Conservation (phyloP, 2,329 filamentous ascomycete genomes). For the Decorospora gaudefroyi region DNA sequence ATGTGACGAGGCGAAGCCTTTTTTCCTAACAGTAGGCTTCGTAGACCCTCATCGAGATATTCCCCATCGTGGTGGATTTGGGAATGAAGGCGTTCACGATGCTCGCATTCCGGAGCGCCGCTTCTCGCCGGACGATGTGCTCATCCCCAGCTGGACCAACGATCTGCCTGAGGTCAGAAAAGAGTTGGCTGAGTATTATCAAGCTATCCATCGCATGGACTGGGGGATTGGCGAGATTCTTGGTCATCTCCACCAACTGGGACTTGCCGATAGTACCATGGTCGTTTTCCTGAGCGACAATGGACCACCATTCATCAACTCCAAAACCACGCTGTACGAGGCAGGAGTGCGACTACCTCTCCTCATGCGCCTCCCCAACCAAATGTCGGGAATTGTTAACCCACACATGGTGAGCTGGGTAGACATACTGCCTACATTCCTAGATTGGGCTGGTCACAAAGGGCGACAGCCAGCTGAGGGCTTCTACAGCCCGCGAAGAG, state of each 20-base stretch:
- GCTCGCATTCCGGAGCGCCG: background rate
- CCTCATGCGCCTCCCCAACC: background rate
- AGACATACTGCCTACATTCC: background rate
- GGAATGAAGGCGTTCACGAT: background rate
- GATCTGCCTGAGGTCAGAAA: background rate
- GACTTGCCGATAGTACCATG: background rate
- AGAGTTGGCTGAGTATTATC: background rate
- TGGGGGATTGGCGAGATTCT: background rate
- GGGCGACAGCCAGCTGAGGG: background rate
- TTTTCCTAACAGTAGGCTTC: background rate
- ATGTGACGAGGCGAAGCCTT: background rate
- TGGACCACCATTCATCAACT: background rate
- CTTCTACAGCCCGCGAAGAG: background rate
- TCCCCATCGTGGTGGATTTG: background rate
- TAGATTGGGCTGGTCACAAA: background rate
- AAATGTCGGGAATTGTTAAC: background rate
- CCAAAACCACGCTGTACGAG: background rate
- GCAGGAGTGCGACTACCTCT: background rate
- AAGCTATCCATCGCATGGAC: background rate
- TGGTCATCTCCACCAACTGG: background rate
- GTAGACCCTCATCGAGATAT: background rate
- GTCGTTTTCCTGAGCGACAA: background rate
- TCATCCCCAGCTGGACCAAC: background rate
- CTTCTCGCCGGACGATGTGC: background rate
- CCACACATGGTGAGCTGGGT: background rate